A percentile compares a stretch with the other conserved stretches of the same genome.
These are phyloP conservation scores for Tanacetum coccineum DNA, from an alignment of 129 eudicot species.

Conservation along the genomic window DNA sequence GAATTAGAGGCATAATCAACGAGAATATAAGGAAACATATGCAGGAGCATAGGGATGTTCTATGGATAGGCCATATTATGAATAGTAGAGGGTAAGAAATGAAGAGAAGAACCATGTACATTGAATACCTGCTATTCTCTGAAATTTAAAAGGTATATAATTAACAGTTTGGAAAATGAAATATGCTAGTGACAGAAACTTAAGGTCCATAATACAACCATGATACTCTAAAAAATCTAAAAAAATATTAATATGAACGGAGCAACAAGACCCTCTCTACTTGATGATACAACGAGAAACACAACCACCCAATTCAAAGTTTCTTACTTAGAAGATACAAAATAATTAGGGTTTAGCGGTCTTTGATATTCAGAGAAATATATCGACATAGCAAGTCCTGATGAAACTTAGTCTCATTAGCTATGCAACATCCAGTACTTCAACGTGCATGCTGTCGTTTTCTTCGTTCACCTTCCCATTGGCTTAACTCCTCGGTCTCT, in stretches of 20 bases:
- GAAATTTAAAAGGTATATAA: not conserved
- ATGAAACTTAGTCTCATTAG: constrained; percentile 11
- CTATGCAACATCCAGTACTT: constrained; percentile 55
- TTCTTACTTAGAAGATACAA: constrained; percentile 21
- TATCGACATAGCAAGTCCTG: constrained; percentile 18
- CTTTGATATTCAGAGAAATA: constrained; percentile 21
- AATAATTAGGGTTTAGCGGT: constrained; percentile 21
- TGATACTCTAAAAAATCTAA: constrained; percentile 25
- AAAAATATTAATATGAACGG: constrained; percentile 20
- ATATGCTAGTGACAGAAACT: constrained; percentile 22
- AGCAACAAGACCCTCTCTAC: constrained; percentile 19
- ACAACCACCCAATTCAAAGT: constrained; percentile 24
- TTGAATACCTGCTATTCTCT: constrained; percentile 2
- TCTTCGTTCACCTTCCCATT: constrained; percentile 73
- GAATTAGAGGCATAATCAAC: no score
- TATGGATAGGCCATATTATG: no score
- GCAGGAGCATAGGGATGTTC: no score
- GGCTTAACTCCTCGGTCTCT: constrained; percentile 73
- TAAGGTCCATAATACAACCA: constrained; percentile 35
- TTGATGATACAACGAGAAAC: constrained; percentile 14
- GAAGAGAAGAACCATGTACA: constrained; percentile 3
- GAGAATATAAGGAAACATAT: no score
- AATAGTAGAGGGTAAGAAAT: no score
- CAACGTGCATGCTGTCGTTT: constrained; percentile 44
- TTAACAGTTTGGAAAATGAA: constrained; percentile 10